Percentiles rank a stretch among this genome's conserved stretches.
phyloP scores from a whole-genome alignment of 495 filamentous ascomycete species.

The Aspergillus bridgeri region DNA sequence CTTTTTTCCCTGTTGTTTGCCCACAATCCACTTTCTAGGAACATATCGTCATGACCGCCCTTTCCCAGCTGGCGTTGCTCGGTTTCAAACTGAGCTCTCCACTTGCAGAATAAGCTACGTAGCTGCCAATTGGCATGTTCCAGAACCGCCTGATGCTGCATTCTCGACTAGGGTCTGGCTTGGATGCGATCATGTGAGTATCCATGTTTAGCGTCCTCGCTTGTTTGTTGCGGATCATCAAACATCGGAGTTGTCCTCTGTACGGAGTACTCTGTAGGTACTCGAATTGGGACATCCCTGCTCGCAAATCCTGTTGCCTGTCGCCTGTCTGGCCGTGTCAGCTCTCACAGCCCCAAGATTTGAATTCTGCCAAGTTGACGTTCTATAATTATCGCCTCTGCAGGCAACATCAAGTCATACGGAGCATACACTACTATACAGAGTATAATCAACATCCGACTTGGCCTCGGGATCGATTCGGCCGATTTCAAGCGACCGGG shows the following conservation, averaged over 20 bases:
- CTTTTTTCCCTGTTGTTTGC: not conserved
- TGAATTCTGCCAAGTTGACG: not conserved
- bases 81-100: not conserved
- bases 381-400: not conserved
- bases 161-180: not conserved
- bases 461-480: not conserved
- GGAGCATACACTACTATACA: too few relatives aligned
- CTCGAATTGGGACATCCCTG: not conserved
- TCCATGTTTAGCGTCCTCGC: too few relatives aligned
- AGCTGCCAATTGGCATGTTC: not conserved
- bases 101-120: not conserved
- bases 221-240: too few relatives aligned
- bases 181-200: not conserved
- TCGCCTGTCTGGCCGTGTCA: not conserved
- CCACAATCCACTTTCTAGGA: too few relatives aligned
- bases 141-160: not conserved
- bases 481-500: not conserved
- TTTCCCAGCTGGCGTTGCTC: not conserved
- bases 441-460: not conserved
- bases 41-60: not conserved
- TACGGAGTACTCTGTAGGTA: too few relatives aligned
- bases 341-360: not conserved
- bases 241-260: too few relatives aligned
- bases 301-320: not conserved
- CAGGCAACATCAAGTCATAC: too few relatives aligned